Base-by-base conservation (phyloP, 2,329 filamentous ascomycete genomes). In the Amylocarpus encephaloides region DNA sequence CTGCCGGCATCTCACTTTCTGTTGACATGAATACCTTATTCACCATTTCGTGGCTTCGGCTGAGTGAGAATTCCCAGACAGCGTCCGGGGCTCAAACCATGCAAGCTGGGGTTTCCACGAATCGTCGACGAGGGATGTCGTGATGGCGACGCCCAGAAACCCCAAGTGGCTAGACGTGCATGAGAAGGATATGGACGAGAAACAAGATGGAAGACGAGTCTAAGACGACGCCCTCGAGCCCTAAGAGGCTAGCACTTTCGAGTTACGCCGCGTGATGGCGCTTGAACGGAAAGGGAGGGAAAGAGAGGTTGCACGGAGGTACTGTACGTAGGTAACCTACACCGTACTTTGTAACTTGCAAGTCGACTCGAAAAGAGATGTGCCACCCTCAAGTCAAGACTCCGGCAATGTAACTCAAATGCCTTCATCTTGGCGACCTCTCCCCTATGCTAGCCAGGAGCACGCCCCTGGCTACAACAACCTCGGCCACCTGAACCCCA, bases 141-240 rank as follows among this genome's bases (percentile, higher is more conserved):
- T 19, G 11, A 30, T 41, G 30, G 11, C 12, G n/a, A 26, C 18
- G 18, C 32, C 22, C 22, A 16, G n/a, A n/a, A 30, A 18, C 51
- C 49, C 44, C 44, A 50, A 42, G 47, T 50, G 48, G 46, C 44
- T 41, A 41, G 15, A 29, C 34, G 33, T 50, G 51, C 48, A 43
- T 51, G 15, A 16, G 34, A 36, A 16, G 19, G 34, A 13, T 10
- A 26, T 26, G 22, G 22, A 26, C 4, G 22, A 38, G 30, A 34
- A 38, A 38, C 39, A 47, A 40, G 16, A 41, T 44, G 43, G 29
- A 16, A 41, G 46, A 45, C 32, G n/a, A n/a, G n/a, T n/a, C n/a
- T n/a, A 16, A 41, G 46, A 12, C 19, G 22, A 46, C 11, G 30
- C 36, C 26, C 36, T 18, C 7, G 35, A 16, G 13, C n/a, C 35